Evolutionary conservation across 2,329 filamentous ascomycete genomes (phyloP), one percentile per base, ranked within the genome.

Genomic region (Fusarium sp.): DNA sequence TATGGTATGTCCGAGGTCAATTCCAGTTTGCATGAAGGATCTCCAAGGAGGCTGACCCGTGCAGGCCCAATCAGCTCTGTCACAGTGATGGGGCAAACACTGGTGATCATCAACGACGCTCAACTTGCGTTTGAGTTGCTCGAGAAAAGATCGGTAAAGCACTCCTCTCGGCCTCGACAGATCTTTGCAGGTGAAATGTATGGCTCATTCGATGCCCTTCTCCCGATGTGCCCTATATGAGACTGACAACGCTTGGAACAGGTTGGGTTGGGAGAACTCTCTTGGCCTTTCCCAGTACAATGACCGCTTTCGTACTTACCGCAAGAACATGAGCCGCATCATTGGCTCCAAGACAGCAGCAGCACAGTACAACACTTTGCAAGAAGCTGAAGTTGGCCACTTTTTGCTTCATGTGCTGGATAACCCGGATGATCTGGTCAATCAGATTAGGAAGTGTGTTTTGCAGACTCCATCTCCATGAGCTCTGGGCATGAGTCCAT

Each of bases 21-120:
- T 29, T 27, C 22, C 44, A 10, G 17, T 7, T 29, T 24, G 6
- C n/a, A 24, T 29, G 22, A n/a, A 29, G 14, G 24, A 17, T 35
- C n/a, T 9, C 14, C n/a, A 22, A 33, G n/a, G 7, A 33, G n/a
- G 5, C 29, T 33, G 12, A 22, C 27, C n/a, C 8, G 12, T 5
- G 14, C 14, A 69, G 83, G 94, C 92, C 86, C 80, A 2, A 73
- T 79, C 2, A 79, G 77, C 46, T 80, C 83, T 12, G 58, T 85
- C 17, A 84, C 79, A 0, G 78, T 83, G 2, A 67, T 85, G 31
- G 84, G 85, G 0, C 79, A 83, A 44, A 84, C 83, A 0, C 76
- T 85, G 6, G 72, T 87, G 11, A 76, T 87, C 17, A 69, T 87
- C 8, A 83, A 85, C 63, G 83, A 83, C 49, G 57, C 71, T 3